Evolutionary conservation across 2,329 filamentous ascomycete species (phyloP).

Genomic region (Camptophora hylomeconis): DNA sequence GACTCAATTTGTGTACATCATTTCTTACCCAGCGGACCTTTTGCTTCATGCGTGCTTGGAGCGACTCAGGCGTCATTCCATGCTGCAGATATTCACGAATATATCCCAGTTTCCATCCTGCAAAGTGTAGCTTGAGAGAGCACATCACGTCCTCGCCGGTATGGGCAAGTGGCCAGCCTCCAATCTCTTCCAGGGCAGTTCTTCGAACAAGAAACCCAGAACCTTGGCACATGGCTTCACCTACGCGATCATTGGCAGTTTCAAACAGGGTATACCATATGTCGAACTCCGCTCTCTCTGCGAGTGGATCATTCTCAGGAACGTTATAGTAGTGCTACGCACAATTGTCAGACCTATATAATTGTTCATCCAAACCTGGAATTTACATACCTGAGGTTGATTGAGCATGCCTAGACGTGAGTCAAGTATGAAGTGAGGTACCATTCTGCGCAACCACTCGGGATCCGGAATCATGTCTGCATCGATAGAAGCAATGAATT

Average conservation of each 20-base stretch:
- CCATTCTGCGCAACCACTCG: conserved; percentile 23
- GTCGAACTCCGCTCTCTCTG: too few relatives aligned
- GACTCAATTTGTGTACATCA: too few relatives aligned
- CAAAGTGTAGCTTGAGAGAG: conserved; percentile 16
- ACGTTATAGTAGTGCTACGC: conserved; percentile 20
- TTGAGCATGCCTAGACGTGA: conserved; percentile 21
- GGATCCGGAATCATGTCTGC: conserved; percentile 45
- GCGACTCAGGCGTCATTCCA: conserved; percentile 22
- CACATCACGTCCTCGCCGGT: conserved; percentile 20
- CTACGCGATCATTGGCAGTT: conserved; percentile 18
- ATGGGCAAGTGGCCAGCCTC: conserved; percentile 18
- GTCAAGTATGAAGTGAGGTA: conserved; percentile 23
- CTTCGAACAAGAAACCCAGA: conserved; percentile 19
- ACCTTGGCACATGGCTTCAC: conserved; percentile 19
- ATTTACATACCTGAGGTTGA: conserved; percentile 18
- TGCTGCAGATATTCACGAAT: conserved; percentile 17
- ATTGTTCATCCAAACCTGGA: neutral
- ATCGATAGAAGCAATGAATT: conserved; percentile 50
- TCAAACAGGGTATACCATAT: too few relatives aligned
- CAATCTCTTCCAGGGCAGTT: conserved; percentile 17
- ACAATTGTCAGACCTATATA: neutral
- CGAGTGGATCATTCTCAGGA: conserved; percentile 17
- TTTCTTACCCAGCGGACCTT: conserved; percentile 24
- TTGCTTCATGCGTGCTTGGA: conserved; percentile 25
- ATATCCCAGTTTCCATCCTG: conserved; percentile 18